phyloP scores from a whole-genome alignment of 2,329 filamentous ascomycete genomes.

The Aspergillus vadensis region DNA sequence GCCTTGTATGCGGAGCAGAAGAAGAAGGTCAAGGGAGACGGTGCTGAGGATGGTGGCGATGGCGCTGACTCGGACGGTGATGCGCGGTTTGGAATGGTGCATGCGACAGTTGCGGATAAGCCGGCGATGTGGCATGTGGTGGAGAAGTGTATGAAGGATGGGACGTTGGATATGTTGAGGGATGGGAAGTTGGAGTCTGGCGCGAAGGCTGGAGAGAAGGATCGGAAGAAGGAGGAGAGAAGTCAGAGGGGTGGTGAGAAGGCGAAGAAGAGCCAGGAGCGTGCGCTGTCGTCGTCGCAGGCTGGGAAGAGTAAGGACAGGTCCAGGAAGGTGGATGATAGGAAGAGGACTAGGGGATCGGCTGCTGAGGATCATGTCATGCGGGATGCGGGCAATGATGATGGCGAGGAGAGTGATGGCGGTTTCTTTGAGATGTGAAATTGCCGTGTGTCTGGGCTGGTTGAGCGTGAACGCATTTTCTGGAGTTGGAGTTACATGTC shows the following conservation, averaged over 20 bases:
- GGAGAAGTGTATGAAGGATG: constrained; percentile 48
- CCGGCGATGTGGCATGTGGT: constrained; percentile 49
- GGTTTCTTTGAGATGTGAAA: constrained; percentile 42
- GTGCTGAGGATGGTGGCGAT: constrained; percentile 21
- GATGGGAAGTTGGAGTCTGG: constrained; percentile 41
- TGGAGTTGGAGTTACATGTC: constrained; percentile 18
- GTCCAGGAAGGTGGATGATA: constrained; percentile 8
- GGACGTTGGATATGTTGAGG: constrained; percentile 45
- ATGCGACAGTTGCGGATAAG: constrained; percentile 27
- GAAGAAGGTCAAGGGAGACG: constrained; percentile 18
- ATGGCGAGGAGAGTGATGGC: constrained; percentile 40
- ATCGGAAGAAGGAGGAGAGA: constrained; percentile 17
- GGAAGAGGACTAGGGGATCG: constrained; percentile 3
- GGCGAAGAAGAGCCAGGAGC: constrained; percentile 14
- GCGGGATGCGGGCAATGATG: constrained; percentile 17
- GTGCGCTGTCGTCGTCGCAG: constrained; percentile 13
- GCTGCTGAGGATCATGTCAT: neutral
- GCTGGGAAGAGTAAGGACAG: neutral
- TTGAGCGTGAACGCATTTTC: constrained; percentile 20
- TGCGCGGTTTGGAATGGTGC: constrained; percentile 22
- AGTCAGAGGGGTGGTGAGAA: constrained; percentile 12
- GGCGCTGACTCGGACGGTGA: constrained; percentile 22
- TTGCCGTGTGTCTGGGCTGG: neutral
- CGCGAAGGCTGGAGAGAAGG: neutral
- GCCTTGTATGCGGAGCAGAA: constrained; percentile 53